Percentiles rank a stretch among this genome's conserved stretches.
phyloP scores from a whole-genome alignment of 306 rosid species.

The Dalbergia cultrata region DNA sequence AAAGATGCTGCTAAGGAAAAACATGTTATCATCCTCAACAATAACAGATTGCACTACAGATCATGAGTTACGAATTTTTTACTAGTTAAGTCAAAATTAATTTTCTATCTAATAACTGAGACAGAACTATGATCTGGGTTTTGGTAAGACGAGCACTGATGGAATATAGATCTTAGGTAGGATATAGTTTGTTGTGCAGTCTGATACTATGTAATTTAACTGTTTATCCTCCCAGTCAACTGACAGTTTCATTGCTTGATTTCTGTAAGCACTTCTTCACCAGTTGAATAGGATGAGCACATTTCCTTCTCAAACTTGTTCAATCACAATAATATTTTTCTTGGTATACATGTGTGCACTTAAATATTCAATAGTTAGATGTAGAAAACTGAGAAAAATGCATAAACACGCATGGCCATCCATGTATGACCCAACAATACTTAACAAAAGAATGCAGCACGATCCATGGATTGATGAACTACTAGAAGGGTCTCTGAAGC shows the following conservation, averaged over 20 bases:
- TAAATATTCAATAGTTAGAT: background rate
- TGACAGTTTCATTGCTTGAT: slow-evolving; percentile 6
- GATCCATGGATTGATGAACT: slow-evolving; percentile 1
- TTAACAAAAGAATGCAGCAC: slow-evolving; percentile 12
- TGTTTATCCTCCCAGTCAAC: background rate
- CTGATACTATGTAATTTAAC: background rate
- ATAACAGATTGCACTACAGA: background rate
- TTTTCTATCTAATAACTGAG: background rate
- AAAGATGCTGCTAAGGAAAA: background rate
- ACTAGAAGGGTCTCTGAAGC: slow-evolving; percentile 28
- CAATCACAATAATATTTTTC: background rate
- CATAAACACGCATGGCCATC: slow-evolving; percentile 9
- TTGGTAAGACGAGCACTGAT: background rate
- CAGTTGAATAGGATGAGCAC: background rate
- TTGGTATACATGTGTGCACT: background rate
- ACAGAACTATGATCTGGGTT: background rate
- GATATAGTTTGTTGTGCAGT: background rate
- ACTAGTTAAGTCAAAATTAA: background rate
- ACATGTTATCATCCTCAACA: background rate
- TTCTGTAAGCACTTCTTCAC: background rate
- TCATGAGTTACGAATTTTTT: background rate
- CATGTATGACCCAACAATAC: slow-evolving; percentile 11
- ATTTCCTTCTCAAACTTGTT: slow-evolving; percentile 7
- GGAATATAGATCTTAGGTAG: background rate
- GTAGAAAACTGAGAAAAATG: slow-evolving; percentile 10